phyloP scores from a whole-genome alignment of 306 rosid genomes.

The Betula pendula region DNA sequence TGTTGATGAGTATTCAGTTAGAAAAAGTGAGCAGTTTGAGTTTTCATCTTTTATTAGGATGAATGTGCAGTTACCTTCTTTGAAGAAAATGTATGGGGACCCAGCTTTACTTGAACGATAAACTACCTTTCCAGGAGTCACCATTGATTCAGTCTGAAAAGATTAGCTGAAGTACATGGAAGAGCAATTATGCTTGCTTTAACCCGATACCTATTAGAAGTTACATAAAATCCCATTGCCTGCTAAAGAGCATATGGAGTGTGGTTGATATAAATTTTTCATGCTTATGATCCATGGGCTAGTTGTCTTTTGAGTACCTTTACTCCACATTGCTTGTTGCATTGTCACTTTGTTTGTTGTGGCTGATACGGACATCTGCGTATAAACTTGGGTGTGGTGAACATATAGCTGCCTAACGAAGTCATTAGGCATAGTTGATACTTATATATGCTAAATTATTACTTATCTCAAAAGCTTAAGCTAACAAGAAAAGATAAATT shows the following conservation, averaged over 20 bases:
- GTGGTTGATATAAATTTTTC: neutral
- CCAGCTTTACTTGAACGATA: neutral
- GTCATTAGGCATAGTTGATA: neutral
- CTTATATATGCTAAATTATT: no score
- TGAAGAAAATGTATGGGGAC: no score
- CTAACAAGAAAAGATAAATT: no score
- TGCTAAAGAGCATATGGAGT: neutral
- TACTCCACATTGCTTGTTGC: neutral
- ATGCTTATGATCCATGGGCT: neutral
- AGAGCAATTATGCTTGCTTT: neutral
- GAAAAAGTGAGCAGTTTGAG: neutral
- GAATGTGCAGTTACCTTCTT: neutral
- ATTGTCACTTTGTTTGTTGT: neutral
- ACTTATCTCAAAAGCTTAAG: no score
- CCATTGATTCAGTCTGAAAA: neutral
- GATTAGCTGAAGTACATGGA: neutral
- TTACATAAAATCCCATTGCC: neutral
- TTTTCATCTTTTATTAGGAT: neutral
- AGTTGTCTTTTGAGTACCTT: neutral
- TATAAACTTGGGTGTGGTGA: neutral
- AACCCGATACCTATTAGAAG: neutral
- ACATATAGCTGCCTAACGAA: neutral
- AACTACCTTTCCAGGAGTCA: neutral
- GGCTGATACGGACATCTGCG: neutral
- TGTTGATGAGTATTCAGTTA: neutral